Percentiles rank a stretch among this genome's conserved stretches.
Conservation (phyloP, 2,329 filamentous ascomycete genomes). For the Corniculantispora saksenae region DNA sequence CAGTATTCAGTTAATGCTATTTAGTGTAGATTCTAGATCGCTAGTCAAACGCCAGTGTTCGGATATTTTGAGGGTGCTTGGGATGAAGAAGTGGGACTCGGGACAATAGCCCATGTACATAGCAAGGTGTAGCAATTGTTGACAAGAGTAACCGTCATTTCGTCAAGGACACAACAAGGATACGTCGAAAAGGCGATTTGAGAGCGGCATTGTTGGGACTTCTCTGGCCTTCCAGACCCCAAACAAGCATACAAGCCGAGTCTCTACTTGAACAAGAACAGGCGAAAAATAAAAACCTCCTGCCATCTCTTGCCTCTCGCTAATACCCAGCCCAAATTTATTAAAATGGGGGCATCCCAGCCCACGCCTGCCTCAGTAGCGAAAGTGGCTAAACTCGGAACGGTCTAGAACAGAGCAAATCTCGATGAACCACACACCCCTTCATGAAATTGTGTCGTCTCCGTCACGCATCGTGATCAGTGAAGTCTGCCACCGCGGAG, state of each 20-base stretch:
- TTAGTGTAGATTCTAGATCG: too few relatives aligned
- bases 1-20: too few relatives aligned
- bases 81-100: too few relatives aligned
- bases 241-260: background rate
- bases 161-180: too few relatives aligned
- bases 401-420: slow-evolving; percentile 14
- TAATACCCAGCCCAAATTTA: background rate
- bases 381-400: slow-evolving; percentile 14
- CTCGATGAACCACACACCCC: slow-evolving; percentile 3
- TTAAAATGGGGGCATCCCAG: background rate
- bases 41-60: too few relatives aligned
- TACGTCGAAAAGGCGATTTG: too few relatives aligned
- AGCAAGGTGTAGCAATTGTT: too few relatives aligned
- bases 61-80: too few relatives aligned
- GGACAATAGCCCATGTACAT: too few relatives aligned
- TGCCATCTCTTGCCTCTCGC: background rate
- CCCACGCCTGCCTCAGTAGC: background rate
- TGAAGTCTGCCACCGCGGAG: background rate
- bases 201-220: too few relatives aligned
- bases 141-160: too few relatives aligned
- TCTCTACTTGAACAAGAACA: background rate
- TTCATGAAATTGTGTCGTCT: background rate
- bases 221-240: too few relatives aligned
- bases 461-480: background rate
- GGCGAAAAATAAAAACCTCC: background rate